phyloP scores from a whole-genome alignment of 2,329 filamentous ascomycete genomes.

The Macrophomina tecta region DNA sequence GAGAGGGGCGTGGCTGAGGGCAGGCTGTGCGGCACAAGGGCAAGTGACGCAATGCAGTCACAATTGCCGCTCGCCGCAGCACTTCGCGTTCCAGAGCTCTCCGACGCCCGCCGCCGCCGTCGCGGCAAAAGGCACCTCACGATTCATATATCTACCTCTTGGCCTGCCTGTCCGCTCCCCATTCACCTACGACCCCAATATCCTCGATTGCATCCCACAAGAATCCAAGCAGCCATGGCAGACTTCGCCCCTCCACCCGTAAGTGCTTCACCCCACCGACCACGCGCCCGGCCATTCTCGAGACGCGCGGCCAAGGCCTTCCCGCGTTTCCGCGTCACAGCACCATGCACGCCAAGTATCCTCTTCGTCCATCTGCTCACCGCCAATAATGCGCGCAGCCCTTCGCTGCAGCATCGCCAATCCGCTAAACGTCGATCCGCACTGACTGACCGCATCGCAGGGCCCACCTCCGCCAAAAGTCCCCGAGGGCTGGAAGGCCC shows the following conservation, averaged over 20 bases:
- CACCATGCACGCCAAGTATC: conserved; percentile 21
- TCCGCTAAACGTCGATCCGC: conserved; percentile 28
- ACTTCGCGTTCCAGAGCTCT: conserved; percentile 16
- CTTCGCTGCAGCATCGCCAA: conserved; percentile 1
- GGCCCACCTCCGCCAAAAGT: conserved; percentile 64
- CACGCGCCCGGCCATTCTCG: neutral
- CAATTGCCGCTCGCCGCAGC: neutral
- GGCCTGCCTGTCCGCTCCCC: neutral
- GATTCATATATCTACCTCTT: conserved; percentile 13
- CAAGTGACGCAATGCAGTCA: conserved; percentile 9
- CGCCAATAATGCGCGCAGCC: conserved; percentile 11
- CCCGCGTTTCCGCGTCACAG: conserved; percentile 16
- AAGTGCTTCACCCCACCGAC: conserved; percentile 28
- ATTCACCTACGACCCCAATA: neutral
- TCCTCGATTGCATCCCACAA: neutral
- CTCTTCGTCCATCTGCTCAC: neutral
- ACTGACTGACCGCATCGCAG: conserved; percentile 32
- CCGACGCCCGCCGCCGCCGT: conserved; percentile 4
- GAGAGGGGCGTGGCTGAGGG: neutral
- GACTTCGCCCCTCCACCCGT: conserved; percentile 45
- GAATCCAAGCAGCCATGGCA: conserved; percentile 34
- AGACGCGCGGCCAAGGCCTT: conserved; percentile 2
- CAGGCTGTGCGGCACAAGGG: neutral
- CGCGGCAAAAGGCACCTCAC: conserved; percentile 9
- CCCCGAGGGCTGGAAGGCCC: conserved; percentile 83